A percentile compares a stretch with the other conserved stretches of the same genome.
Conservation (phyloP, 2,329 filamentous ascomycete species). For the Claviceps spartinae region DNA sequence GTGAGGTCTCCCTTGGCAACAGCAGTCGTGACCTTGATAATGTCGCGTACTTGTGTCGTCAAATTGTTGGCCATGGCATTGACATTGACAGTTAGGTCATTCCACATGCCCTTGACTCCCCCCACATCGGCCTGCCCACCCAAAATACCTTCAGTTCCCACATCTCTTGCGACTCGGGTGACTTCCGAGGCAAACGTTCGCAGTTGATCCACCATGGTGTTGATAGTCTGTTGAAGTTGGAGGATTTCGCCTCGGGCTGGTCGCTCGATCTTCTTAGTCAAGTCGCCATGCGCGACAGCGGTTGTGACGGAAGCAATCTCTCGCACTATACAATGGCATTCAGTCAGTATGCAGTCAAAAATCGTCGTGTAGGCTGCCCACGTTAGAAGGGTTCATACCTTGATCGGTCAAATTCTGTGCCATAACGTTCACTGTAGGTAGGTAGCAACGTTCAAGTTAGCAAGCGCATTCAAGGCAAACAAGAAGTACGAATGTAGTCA, state of each 20-base stretch:
- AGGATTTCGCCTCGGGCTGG: conserved; percentile 71
- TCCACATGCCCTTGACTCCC: conserved; percentile 80
- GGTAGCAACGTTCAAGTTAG: conserved; percentile 10
- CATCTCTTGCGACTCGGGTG: conserved; percentile 68
- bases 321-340: conserved; percentile 38
- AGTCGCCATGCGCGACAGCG: conserved; percentile 67
- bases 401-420: conserved; percentile 71
- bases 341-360: background rate
- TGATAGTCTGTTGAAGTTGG: conserved; percentile 74
- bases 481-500: background rate
- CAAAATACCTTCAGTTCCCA: conserved; percentile 71
- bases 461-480: background rate
- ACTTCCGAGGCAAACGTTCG: conserved; percentile 76
- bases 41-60: conserved; percentile 84
- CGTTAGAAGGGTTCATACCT: conserved; percentile 25
- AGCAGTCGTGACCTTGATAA: conserved; percentile 66
- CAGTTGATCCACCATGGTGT: conserved; percentile 80
- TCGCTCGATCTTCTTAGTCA: conserved; percentile 74
- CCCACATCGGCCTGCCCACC: conserved; percentile 74
- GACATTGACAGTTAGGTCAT: conserved; percentile 72
- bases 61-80: conserved; percentile 82
- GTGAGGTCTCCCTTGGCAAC: conserved; percentile 79
- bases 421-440: conserved; percentile 58
- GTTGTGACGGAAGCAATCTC: conserved; percentile 78
- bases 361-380: too few relatives aligned